Evolutionary conservation across 2,329 filamentous ascomycete species (phyloP).

Genomic region (Pseudogymnoascus pannorum): DNA sequence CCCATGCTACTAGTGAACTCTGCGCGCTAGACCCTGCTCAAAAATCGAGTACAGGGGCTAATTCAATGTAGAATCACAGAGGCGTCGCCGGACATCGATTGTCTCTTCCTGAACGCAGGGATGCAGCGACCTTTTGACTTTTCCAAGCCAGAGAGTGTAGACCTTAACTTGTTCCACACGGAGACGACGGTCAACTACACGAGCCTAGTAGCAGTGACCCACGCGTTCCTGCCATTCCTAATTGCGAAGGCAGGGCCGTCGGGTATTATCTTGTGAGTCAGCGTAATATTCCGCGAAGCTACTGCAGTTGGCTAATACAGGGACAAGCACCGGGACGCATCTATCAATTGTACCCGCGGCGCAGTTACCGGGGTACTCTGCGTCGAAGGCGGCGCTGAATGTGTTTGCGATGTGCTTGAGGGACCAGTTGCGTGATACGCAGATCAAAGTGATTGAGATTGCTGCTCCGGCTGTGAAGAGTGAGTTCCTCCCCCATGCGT

Average conservation of each 20-base stretch:
- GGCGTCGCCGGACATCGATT: slow-evolving; percentile 44
- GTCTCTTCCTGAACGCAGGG: slow-evolving; percentile 50
- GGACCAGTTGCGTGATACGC: slow-evolving; percentile 31
- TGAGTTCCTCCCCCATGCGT: not conserved
- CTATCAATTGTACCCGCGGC: slow-evolving; percentile 17
- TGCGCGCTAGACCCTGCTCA: too few relatives aligned
- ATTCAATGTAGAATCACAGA: slow-evolving; percentile 22
- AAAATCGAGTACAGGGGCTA: not conserved
- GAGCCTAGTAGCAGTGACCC: slow-evolving; percentile 33
- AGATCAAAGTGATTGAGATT: slow-evolving; percentile 37
- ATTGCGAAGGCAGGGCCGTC: slow-evolving; percentile 11
- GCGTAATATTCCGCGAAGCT: slow-evolving; percentile 11
- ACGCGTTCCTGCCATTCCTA: slow-evolving; percentile 32
- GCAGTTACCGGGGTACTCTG: slow-evolving; percentile 34
- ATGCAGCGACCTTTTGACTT: slow-evolving; percentile 44
- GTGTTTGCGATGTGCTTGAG: slow-evolving; percentile 36
- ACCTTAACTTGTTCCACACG: slow-evolving; percentile 29
- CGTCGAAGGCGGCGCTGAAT: slow-evolving; percentile 39
- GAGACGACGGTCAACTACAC: slow-evolving; percentile 39
- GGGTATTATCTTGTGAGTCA: slow-evolving; percentile 19
- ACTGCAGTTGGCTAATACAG: slow-evolving; percentile 14
- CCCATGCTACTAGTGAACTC: too few relatives aligned
- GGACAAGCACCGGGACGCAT: slow-evolving; percentile 18
- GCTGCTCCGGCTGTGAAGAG: slow-evolving; percentile 29
- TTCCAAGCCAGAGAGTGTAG: slow-evolving; percentile 36